Percentiles rank a stretch among this genome's conserved stretches.
Conservation (phyloP, 768 basidiomycete genomes). For the Tricholoma terreum region DNA sequence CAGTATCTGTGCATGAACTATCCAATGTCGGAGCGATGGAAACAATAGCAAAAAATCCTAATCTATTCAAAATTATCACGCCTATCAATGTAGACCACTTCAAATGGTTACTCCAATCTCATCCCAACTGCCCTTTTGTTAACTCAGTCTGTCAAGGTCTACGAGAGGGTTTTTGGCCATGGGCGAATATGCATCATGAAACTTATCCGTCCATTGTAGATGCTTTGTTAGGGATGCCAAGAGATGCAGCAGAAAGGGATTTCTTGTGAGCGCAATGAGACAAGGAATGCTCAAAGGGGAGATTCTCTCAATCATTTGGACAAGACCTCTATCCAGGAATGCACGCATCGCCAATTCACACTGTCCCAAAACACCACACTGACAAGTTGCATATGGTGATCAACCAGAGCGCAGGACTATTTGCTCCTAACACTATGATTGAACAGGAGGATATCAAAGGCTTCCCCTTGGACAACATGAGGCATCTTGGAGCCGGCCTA, state of each 20-base stretch:
- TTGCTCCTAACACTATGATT: no score
- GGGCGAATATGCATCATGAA: no score
- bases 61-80: background rate
- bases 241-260: no score
- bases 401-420: background rate
- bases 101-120: background rate
- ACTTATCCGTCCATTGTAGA: background rate
- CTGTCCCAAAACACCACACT: slow-evolving; percentile 32
- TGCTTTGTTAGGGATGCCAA: background rate
- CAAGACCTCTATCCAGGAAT: slow-evolving; percentile 4
- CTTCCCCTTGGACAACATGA: no score
- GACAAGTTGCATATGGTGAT: background rate
- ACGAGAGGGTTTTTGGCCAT: no score
- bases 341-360: slow-evolving; percentile 29
- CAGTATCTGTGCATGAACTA: background rate
- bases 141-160: no score
- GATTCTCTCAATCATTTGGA: no score
- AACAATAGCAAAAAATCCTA: background rate
- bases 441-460: no score
- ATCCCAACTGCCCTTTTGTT: no score
- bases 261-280: no score
- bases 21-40: background rate
- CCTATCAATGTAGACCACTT: background rate
- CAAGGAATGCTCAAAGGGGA: no score
- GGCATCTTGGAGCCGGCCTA: no score